Evolutionary conservation across 2,329 filamentous ascomycete genomes (phyloP).

Genomic region (Penicillium corylophilum): DNA sequence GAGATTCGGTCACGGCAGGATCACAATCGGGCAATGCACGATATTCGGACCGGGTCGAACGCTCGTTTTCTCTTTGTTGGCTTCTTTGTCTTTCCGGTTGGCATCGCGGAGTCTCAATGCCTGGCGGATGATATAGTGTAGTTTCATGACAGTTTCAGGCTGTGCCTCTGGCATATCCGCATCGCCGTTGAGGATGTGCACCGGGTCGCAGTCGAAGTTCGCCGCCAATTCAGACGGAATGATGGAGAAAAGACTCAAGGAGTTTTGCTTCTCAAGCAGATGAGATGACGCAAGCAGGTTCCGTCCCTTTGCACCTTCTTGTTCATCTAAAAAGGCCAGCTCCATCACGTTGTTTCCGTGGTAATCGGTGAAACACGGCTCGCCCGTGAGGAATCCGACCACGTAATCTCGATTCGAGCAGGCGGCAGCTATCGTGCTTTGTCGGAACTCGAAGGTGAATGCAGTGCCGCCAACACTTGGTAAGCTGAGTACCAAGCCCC

Average conservation of each 20-base stretch:
- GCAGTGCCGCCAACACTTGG: constrained; percentile 31
- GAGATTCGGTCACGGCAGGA: constrained; percentile 10
- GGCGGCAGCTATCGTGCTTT: constrained; percentile 38
- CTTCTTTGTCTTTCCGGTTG: constrained; percentile 14
- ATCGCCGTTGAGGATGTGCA: constrained; percentile 8
- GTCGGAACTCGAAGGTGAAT: constrained; percentile 36
- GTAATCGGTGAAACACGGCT: constrained; percentile 37
- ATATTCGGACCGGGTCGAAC: constrained; percentile 10
- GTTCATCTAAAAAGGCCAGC: constrained; percentile 16
- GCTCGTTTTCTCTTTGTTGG: neutral
- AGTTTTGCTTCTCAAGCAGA: constrained; percentile 16
- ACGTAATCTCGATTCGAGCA: constrained; percentile 44
- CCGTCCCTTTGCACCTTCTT: constrained; percentile 15
- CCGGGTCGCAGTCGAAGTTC: constrained; percentile 16
- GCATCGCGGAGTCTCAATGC: constrained; percentile 17
- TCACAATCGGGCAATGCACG: constrained; percentile 19
- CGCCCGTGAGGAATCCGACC: constrained; percentile 36
- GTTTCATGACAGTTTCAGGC: constrained; percentile 13
- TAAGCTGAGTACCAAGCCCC: constrained; percentile 38
- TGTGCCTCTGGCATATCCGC: constrained; percentile 3
- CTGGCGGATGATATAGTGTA: constrained; percentile 10
- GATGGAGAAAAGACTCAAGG: constrained; percentile 30
- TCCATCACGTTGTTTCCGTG: constrained; percentile 30
- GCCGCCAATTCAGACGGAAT: constrained; percentile 11
- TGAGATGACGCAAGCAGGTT: constrained; percentile 14